Conservation (phyloP, 768 basidiomycete genomes). For the Phanerochaete carnosa region DNA sequence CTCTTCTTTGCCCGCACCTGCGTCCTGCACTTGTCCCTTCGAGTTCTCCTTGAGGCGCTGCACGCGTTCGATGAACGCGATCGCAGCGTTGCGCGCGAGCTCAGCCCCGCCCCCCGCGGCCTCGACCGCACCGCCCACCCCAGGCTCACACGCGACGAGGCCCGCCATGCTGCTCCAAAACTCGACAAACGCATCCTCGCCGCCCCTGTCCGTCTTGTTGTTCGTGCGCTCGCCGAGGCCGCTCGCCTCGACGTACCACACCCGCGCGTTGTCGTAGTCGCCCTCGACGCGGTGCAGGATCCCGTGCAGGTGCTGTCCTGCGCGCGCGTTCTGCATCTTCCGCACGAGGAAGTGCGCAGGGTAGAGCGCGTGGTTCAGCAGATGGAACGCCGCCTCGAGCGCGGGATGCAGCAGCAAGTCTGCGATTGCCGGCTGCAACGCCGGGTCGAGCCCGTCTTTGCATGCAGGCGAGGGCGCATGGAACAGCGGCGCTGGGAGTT, state of each 20-base stretch:
- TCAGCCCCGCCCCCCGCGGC: neutral
- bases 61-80: neutral
- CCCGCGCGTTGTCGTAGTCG: neutral
- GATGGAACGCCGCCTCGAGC: constrained; percentile 11
- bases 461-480: neutral
- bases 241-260: constrained; percentile 3
- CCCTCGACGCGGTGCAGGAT: constrained; percentile 5
- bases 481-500: neutral
- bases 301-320: constrained; percentile 1
- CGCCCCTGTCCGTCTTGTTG: neutral
- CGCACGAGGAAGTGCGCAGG: constrained; percentile 22
- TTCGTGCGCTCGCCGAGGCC: neutral
- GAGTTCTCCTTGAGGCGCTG: neutral
- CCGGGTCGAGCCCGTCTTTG: neutral
- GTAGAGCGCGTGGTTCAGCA: constrained; percentile 50
- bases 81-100: neutral
- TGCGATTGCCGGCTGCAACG: neutral
- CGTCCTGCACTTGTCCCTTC: neutral
- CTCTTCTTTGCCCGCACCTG: neutral
- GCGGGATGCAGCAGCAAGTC: neutral
- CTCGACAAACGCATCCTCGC: neutral
- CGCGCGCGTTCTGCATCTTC: constrained; percentile 4
- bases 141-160: neutral
- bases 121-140: neutral
- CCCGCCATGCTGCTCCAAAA: neutral